Conservation (phyloP, 805 yeast species). For the Candida schatavii region DNA sequence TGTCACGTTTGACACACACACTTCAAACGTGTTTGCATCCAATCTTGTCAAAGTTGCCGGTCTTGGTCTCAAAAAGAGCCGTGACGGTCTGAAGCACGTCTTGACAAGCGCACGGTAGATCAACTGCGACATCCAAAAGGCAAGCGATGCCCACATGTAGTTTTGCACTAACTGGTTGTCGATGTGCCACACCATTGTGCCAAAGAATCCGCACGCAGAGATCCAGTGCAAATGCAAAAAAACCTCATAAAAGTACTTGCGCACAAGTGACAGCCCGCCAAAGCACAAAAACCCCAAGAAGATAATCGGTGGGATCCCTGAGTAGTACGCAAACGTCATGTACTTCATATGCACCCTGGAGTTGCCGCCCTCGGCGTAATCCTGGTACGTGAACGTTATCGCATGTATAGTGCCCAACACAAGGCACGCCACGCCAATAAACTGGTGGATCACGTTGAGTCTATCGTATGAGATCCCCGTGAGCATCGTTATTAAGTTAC, state of each 20-base stretch:
- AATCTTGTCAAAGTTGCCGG: constrained; percentile 28
- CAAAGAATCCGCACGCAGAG: constrained; percentile 47
- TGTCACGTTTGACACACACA: constrained; percentile 32
- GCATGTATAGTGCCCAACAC: constrained; percentile 48
- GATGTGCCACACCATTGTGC: constrained; percentile 46
- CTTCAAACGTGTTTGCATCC: constrained; percentile 24
- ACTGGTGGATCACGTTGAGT: constrained; percentile 50
- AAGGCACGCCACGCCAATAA: constrained; percentile 40
- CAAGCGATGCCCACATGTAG: constrained; percentile 50
- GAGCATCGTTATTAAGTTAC: constrained; percentile 45
- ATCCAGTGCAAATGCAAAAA: constrained; percentile 56
- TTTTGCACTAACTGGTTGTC: constrained; percentile 29
- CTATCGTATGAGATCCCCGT: constrained; percentile 59
- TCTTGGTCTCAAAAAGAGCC: constrained; percentile 37
- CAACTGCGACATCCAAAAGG: constrained; percentile 49
- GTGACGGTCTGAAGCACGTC: constrained; percentile 45
- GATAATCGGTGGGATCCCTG: constrained; percentile 51
- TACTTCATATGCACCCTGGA: constrained; percentile 16
- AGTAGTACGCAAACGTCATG: constrained; percentile 12
- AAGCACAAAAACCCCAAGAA: constrained; percentile 43
- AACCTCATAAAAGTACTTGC: constrained; percentile 43
- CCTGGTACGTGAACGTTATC: constrained; percentile 48
- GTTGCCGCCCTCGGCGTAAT: constrained; percentile 48
- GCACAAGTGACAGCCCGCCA: constrained; percentile 37
- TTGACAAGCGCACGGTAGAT: constrained; percentile 45